Evolutionary conservation across 306 rosid species (phyloP), one percentile per base, ranked within the genome.

Genomic region (Purshia tridentata): DNA sequence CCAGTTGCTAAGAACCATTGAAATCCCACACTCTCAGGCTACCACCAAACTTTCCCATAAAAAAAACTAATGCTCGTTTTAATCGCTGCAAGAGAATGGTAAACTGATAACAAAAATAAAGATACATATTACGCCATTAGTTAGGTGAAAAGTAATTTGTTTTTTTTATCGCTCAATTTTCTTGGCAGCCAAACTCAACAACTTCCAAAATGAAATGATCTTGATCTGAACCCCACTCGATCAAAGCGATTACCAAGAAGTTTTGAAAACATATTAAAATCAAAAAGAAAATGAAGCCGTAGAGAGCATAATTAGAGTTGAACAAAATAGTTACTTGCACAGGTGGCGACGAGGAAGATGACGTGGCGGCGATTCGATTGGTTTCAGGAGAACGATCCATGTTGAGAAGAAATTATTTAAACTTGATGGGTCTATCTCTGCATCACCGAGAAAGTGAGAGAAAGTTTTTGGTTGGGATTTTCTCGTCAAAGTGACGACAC

Each of bases 371-470:
- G 44, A 57, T 23, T 61, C 23, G 61, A 19, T 19, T 62, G 61
- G 49, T 16, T 42, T 73, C 40, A 20, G 70, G 77, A 9, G 61
- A 47, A 1, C 18, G 69, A 62, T 50, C 69, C 69, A 73, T 65
- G 9, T 8, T 1, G 51, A 9, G 4, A 13, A 65, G 37, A 44
- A 9, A 15, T 29, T 29, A 29, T 1, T 29, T 29, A 3, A 29
- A 29, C 35, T 29, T 29, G 35, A 29, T 29, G 35, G 35, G 35
- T 29, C 35, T 29, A 2, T 29, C 35, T 29, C 35, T 29, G 35
- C 35, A 29, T 29, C 35, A 29, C n/a, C 51, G 3, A 44, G 40
- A 42, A 45, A 41, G 8, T 19, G 63, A 4, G 60, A 11, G 63
- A 58, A 58, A 13, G 29, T 6, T 10, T 12, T 12, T 6, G 18